Base-by-base conservation (phyloP, 805 yeast species). In the Zygosaccharomyces kombuchaensis region DNA sequence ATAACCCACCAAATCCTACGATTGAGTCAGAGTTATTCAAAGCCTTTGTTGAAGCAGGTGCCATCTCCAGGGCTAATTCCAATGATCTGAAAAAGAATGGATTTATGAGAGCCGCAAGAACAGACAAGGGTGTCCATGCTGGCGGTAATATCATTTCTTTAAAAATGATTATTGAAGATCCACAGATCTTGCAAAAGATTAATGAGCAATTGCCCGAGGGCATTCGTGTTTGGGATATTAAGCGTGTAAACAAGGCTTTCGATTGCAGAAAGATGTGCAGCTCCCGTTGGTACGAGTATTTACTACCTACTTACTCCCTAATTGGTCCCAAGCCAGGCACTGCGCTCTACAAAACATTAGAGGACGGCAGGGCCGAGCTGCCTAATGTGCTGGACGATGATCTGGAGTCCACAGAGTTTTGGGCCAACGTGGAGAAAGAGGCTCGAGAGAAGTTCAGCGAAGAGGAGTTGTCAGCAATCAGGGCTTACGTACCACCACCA, bases 111-210 rank as follows among this genome's bases (percentile, higher is more conserved):
- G 86, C 90, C 40, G 90, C 91, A 2, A 75, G 93, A 69, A 85
- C 91, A 1, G 98, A 91, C 66, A 91, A 91, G 67, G 98, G 98
- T 50, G 98, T 91, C 16, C 98, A 91, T 67, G 98, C 98, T 9
- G 96, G 96, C 1, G 96, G 96, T 12, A 91, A 91, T 65, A 85
- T 90, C 14, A 77, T 91, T 26, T 84, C 95, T 8, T 71, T 85
- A 55, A 91, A 91, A 62, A 68, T 91, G 74, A 86, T 87, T 53
- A 75, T 87, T 43, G 96, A 88, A 61, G 67, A 90, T 58, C 79
- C 74, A 10, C 83, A 87, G 44, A 76, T 88, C 42, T 75, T 84
- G 35, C 73, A 74, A 37, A 86, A 82, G 63, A 83, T 93, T 66
- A 93, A 93, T 65, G 66, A 72, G 2, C 63, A 72, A 25, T 72